Evolutionary conservation across 1,139 yeast genomes (phyloP).

Genomic region (Pneumocystis canis): DNA sequence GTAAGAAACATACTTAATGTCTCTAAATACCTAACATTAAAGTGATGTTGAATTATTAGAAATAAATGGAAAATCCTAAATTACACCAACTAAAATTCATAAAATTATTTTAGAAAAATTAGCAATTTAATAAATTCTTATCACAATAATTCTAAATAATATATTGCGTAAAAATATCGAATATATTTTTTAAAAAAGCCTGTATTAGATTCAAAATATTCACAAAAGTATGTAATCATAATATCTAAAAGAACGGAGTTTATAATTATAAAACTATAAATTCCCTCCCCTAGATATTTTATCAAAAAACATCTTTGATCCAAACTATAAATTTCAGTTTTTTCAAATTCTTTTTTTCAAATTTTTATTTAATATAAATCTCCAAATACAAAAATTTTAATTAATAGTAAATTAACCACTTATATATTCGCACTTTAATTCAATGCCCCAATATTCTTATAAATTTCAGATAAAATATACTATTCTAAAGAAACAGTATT

Average conservation of each 20-base stretch:
- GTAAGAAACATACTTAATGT: not conserved
- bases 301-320: too few species aligned
- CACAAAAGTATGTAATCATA: not conserved
- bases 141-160: not conserved
- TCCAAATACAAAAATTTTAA: not conserved
- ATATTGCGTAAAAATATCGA: not conserved
- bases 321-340: not conserved
- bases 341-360: not conserved
- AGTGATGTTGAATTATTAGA: constrained; percentile 12
- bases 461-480: not conserved
- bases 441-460: not conserved
- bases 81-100: not conserved
- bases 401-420: not conserved
- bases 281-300: not conserved
- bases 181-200: too few species aligned
- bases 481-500: not conserved
- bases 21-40: not conserved
- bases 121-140: not conserved
- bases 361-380: not conserved
- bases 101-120: not conserved
- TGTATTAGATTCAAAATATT: not conserved
- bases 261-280: not conserved
- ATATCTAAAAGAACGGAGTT: not conserved
- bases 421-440: not conserved
- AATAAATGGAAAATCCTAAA: constrained; percentile 7